Conservation (phyloP, 1,139 yeast genomes). For the Hansenula sp. region DNA sequence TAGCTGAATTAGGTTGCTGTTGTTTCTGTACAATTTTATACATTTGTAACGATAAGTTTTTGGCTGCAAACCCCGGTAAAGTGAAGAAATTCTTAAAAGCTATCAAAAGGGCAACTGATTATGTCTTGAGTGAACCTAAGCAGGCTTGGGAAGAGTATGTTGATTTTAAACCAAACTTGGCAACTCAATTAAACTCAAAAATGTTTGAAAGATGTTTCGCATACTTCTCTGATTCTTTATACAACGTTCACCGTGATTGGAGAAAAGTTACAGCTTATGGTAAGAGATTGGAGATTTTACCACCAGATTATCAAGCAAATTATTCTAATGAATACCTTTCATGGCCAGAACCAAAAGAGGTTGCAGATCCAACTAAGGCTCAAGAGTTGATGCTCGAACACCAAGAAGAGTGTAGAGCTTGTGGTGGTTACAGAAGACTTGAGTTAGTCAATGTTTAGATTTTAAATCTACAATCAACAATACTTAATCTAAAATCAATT, state of each 20-base stretch:
- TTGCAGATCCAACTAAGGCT: conserved; percentile 40
- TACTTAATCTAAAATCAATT: no score
- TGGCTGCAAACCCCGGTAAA: conserved; percentile 45
- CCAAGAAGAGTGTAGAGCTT: conserved; percentile 42
- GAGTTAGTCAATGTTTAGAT: background rate
- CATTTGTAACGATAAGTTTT: conserved; percentile 48
- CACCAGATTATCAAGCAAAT: conserved; percentile 44
- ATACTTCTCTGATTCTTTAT: conserved; percentile 47
- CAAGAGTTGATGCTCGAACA: conserved; percentile 43
- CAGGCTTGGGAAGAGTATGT: conserved; percentile 44
- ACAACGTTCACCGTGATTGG: conserved; percentile 56
- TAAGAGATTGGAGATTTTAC: conserved; percentile 48
- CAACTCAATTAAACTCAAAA: conserved; percentile 36
- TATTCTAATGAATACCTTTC: conserved; percentile 46
- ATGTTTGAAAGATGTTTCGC: conserved; percentile 53
- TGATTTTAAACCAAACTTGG: conserved; percentile 46
- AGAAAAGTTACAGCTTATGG: conserved; percentile 51
- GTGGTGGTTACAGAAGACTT: conserved; percentile 49
- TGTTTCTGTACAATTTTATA: conserved; percentile 56
- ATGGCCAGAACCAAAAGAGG: conserved; percentile 48
- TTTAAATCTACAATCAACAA: no score
- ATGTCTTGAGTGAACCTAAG: conserved; percentile 37
- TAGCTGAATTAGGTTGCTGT: conserved; percentile 57
- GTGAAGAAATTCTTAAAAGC: conserved; percentile 42
- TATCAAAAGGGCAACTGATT: conserved; percentile 46